Base-by-base conservation (phyloP, 345 rosid species). In the Tarenaya hassleriana region DNA sequence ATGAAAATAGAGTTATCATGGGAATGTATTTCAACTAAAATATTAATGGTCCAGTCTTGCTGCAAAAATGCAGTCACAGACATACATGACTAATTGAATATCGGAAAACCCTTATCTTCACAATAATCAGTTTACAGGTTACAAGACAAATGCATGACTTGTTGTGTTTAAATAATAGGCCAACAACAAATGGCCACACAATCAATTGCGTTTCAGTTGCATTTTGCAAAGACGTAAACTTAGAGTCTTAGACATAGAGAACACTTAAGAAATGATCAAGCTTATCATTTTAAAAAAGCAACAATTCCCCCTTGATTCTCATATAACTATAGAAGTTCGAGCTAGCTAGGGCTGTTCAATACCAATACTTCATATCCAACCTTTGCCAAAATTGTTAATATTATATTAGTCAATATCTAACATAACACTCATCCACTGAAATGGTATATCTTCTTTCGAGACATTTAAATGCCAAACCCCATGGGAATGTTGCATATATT, bases 1-100 rank as follows among this genome's bases (percentile, higher is more conserved):
- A 34, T 50, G 18, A 7, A 34, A 29, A 32, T 13, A 33, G 13
- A 35, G 34, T 40, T 50, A 65, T 31, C 51, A 55, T 17, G 48
- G 39, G 52, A 56, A 13, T 41, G 6, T 29, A 8, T 45, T 52
- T 43, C 18, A 47, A 37, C 58, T 7, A 31, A 51, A 10, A 32
- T 16, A 27, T 56, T 43, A 34, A 43, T 51, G 58, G 50, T 21
- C 29, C 15, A 10, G n/a, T 43, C 31, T 13, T 55, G 16, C 34
- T 37, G 32, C 19, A 52, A 54, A n/a, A 7, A 63, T 56, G 65
- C 39, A 56, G 31, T 37, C 52, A 24, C 45, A 55, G 17, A 27
- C 40, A 58, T 43, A 33, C 62, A 52, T 20, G 27, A 24, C 6
- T 33, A 19, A 56, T 10, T 18, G 39, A 7, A 33, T 16, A 37